Base-by-base conservation (phyloP, 2,329 filamentous ascomycete species). In the Dothiorella sarmentorum region DNA sequence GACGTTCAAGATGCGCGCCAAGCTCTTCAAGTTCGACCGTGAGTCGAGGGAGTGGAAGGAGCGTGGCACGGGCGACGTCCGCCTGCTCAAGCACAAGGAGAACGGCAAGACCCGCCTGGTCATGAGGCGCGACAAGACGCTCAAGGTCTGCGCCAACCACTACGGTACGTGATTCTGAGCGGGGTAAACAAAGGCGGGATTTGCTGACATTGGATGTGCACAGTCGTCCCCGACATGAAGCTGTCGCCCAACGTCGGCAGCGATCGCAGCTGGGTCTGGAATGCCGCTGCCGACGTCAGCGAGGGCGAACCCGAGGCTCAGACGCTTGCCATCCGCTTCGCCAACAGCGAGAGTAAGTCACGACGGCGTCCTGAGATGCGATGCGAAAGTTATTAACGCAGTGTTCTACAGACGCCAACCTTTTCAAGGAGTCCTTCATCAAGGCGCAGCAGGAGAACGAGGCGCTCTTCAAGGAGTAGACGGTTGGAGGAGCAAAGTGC, bases 111-210 rank as follows among this genome's bases (percentile, higher is more conserved):
- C 92, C 61, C 87, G 94, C 69, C 82, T 99, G 69, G 94, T 99
- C 68, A 99, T 99, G 94, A 89, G 94, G 76, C 86, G 94, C 75
- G 94, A 99, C 83, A 97, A 97, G 90, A 99, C 94, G 62, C 86
- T 97, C 80, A 99, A 99, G 85, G 94, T 99, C 78, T 99, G 94
- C 87, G 94, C 94, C 74, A 99, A 99, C 83, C 94, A 99, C 84
- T 99, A 99, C 80, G 88, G 92, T 96, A 87, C 71, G 89, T 80
- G 33, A 9, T 51, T 49, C 33, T 31, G 43, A 9, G 35, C 58
- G 31, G 35, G 22, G 38, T 58, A 59, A n/a, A 40, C 45, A 20
- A 42, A 52, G 45, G 38, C 11, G 24, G 24, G n/a, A 40, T n/a
- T n/a, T 67, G 53, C 63, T 73, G 56, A 69, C 61, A 44, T 42